Evolutionary conservation across 192 early-diverging fungal species (phyloP), one percentile per base, ranked within the genome.

Genomic region (Entrophospora sp.): DNA sequence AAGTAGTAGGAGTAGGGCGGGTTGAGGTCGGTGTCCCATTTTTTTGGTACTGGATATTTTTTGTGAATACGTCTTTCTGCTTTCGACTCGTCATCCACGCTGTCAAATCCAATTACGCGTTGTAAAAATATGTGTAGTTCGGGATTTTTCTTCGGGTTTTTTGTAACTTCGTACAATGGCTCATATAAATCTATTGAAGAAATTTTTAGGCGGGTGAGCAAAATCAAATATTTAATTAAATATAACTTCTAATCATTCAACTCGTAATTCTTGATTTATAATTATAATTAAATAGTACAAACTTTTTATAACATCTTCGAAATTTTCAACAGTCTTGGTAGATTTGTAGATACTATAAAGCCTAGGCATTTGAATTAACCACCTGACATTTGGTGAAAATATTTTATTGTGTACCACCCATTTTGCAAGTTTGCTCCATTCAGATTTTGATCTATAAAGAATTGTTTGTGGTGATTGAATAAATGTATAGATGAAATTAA

Each of bases 1-100:
- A 92, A 69, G 53, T 92, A 94, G 77, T 97, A 97, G 18, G 88
- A 86, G 74, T 97, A 97, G 7, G 95, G 95, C 65, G 95, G 95
- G 72, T 95, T 93, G 62, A 75, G 58, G 18, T 61, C 6, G 5
- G 64, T 76, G 34, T 74, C 45, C 89, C 87, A 91, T 36, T 77
- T 71, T 2, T 74, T 64, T 4, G 89, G 86, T 36, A 76, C 71
- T 16, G 88, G 88, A 68, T 85, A 97, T 71, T 94, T 93, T 59
- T 80, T 85, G 71, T 88, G 89, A 27, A 88, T 82, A 13, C 91
- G 81, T 14, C 87, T 72, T 75, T 97, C 95, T 6, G 86, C 73
- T 75, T 91, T 92, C 64, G 88, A 90, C 71, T 97, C 95, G 67
- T 97, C 95, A 72, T 97, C 95, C 0, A 97, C 95, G 32, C 82